Percentiles rank a stretch among this genome's conserved stretches.
Evolutionary conservation across 768 basidiomycete species (phyloP).

Genomic region (Trametes punicea): DNA sequence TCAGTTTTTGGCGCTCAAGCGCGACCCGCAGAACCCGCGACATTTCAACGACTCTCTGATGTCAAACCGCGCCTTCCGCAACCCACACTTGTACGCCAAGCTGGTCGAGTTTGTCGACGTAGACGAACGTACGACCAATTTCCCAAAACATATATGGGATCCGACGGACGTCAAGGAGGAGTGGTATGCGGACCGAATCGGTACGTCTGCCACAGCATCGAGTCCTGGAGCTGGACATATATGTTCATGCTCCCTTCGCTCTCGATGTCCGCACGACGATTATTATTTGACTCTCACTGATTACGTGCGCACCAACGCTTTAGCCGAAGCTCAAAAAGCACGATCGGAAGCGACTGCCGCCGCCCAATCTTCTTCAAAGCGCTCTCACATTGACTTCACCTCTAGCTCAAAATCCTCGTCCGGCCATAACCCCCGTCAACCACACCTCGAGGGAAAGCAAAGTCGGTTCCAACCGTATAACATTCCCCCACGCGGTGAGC

Average conservation of each 20-base stretch:
- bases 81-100: constrained; percentile 93
- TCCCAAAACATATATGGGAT: constrained; percentile 72
- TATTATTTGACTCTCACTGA: no score
- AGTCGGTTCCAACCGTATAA: constrained; percentile 5
- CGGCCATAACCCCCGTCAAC: not conserved
- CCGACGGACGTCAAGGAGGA: constrained; percentile 57
- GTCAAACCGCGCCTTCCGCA: constrained; percentile 89
- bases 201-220: constrained; percentile 40
- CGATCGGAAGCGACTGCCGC: constrained; percentile 41
- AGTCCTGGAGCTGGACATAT: not conserved
- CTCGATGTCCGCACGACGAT: no score
- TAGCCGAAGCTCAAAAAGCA: constrained; percentile 41
- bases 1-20: constrained; percentile 74
- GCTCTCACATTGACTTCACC: constrained; percentile 43
- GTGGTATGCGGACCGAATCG: constrained; percentile 78
- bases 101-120: constrained; percentile 94
- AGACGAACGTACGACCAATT: constrained; percentile 84
- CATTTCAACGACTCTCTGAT: constrained; percentile 97
- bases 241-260: no score
- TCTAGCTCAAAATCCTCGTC: constrained; percentile 19
- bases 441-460: not conserved
- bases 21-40: constrained; percentile 56
- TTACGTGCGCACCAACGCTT: no score
- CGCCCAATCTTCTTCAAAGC: constrained; percentile 36
- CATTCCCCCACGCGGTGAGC: not conserved